phyloP scores from a whole-genome alignment of 306 rosid genomes.

The Fragaria vesca region DNA sequence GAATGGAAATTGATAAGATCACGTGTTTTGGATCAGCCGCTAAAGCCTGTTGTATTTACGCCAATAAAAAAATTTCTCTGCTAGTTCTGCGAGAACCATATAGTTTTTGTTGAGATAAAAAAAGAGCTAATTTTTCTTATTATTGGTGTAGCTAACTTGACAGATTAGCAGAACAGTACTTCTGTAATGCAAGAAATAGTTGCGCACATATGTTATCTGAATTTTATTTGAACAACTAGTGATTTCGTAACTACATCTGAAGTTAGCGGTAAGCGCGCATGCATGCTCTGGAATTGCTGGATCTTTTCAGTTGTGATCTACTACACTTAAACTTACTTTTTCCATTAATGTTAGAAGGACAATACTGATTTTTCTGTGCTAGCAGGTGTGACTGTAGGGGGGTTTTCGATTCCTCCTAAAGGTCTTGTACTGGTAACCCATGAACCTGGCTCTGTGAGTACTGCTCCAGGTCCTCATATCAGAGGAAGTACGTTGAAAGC shows the following conservation, averaged over 20 bases:
- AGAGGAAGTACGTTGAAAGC: slow-evolving; percentile 83
- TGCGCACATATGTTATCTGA: slow-evolving; percentile 4
- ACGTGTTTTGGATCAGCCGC: background rate
- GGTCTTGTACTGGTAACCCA: slow-evolving; percentile 76
- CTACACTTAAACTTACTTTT: background rate
- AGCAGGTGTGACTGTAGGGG: slow-evolving; percentile 52
- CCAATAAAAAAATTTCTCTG: background rate
- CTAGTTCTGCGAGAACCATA: background rate
- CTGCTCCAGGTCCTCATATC: slow-evolving; percentile 89
- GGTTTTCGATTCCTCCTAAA: slow-evolving; percentile 52
- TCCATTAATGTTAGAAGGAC: background rate
- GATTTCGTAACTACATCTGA: background rate
- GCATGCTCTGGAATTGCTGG: background rate
- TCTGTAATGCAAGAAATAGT: background rate
- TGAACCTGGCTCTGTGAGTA: slow-evolving; percentile 70
- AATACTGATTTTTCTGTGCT: slow-evolving; percentile 25
- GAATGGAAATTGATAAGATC: no score
- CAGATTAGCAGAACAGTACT: background rate
- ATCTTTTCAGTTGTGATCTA: background rate
- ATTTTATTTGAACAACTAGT: slow-evolving; percentile 15
- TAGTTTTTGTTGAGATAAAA: background rate
- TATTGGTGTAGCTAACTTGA: background rate
- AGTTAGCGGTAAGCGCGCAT: background rate
- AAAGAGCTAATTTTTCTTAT: background rate
- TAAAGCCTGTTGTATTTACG: background rate